phyloP scores from a whole-genome alignment of 371 early-diverging fungal genomes.

The Fennellomyces sp. region DNA sequence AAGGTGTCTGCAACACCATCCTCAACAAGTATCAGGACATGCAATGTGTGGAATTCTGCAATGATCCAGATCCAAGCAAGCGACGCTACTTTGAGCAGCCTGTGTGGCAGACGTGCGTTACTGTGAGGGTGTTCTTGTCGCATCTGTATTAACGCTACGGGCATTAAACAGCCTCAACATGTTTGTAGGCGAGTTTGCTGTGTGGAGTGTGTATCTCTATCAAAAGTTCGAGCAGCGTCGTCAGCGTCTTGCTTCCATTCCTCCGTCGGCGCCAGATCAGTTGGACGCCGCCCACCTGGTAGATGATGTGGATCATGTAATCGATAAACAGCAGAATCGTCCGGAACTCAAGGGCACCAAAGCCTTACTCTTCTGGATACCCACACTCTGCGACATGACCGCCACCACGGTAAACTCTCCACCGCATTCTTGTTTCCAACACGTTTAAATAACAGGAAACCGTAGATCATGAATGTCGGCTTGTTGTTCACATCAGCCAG shows the following conservation, averaged over 20 bases:
- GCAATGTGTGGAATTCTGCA: conserved; percentile 89
- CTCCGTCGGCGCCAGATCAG: conserved; percentile 48
- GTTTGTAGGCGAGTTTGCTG: conserved; percentile 90
- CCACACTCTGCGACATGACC: conserved; percentile 90
- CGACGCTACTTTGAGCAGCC: conserved; percentile 91
- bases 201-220: conserved; percentile 45
- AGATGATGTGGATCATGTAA: conserved; percentile 35
- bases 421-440: too few species aligned
- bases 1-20: conserved; percentile 78
- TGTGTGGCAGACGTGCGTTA: conserved; percentile 87
- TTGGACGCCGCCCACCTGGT: conserved; percentile 38
- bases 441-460: too few species aligned
- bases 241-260: conserved; percentile 7
- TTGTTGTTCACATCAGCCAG: conserved; percentile 90
- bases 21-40: conserved; percentile 85
- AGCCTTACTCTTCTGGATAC: conserved; percentile 82
- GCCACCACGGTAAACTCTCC: conserved; percentile 90
- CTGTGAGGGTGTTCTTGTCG: neutral
- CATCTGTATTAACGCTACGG: neutral
- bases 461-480: conserved; percentile 94
- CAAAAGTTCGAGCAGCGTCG: conserved; percentile 26
- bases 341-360: conserved; percentile 58
- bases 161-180: conserved; percentile 85
- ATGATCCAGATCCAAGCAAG: conserved; percentile 74
- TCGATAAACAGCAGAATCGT: conserved; percentile 11